Base-by-base conservation (phyloP, 176 grass and related monocot genomes). In the Aegilops sharonensis region DNA sequence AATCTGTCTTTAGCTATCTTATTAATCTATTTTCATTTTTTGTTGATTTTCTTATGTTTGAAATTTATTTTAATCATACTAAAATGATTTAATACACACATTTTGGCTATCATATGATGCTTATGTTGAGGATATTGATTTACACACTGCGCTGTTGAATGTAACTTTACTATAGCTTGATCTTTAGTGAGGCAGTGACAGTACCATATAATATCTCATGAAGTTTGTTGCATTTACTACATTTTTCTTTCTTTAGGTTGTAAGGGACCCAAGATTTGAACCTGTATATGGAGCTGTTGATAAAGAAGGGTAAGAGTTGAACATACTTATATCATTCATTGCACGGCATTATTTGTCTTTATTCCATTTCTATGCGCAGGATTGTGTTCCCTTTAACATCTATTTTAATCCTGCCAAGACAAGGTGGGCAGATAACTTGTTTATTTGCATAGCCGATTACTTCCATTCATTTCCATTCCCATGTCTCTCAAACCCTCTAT, bases 201-300 rank as follows among this genome's bases (percentile, higher is more conserved):
- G n/a, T 74, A 77, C 13, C 11, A 45, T 43, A 0, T 79, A 75
- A 43, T 62, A 50, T 85, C 80, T 75, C 20, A 21, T 7, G 52
- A 75, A 56, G 45, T 57, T 30, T n/a, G 23, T 25, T 67, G 20
- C 23, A 84, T 82, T 78, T 75, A 7, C 69, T 29, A 77, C 48
- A 39, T 52, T 20, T 27, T 27, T 52, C 81, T 48, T 90, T 85
- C 42, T 60, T 24, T 72, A 94, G 92, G 89, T 92, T 80, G 88
- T 91, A 48, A 83, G 93, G 32, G 96, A 98, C 91, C 93, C 93
- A 86, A 86, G 92, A 82, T 97, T 97, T 8, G 95, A 97, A 69
- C 88, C 90, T 77, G 63, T 97, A 71, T 82, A 89, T 85, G 96
- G 96, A 94, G 54, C 68, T 85, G 66, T 98, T 78, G 90, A 98